Conservation (phyloP, 2,329 filamentous ascomycete species). For the Laburnicola sp. region DNA sequence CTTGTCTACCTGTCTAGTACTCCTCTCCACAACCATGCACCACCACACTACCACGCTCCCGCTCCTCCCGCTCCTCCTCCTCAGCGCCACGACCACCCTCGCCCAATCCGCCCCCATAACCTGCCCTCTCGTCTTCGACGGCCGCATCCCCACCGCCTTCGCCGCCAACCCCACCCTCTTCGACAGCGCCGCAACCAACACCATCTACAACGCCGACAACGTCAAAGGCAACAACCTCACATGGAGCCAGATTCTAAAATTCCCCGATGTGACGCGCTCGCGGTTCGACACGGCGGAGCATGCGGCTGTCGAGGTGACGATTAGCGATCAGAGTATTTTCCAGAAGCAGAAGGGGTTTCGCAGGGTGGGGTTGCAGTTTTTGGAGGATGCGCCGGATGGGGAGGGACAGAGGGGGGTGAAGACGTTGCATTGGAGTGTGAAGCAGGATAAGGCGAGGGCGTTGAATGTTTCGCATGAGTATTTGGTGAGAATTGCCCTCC, state of each 20-base stretch:
- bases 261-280: conserved; percentile 49
- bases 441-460: conserved; percentile 55
- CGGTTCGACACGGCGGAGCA: conserved; percentile 52
- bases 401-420: conserved; percentile 59
- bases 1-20: too few species aligned
- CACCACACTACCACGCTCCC: conserved; percentile 26
- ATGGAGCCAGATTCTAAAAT: conserved; percentile 56
- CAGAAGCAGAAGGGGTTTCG: conserved; percentile 63
- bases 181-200: conserved; percentile 39
- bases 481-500: too few species aligned
- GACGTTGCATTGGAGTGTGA: conserved; percentile 64
- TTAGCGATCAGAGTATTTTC: conserved; percentile 64
- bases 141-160: conserved; percentile 34
- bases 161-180: conserved; percentile 31
- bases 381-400: conserved; percentile 57
- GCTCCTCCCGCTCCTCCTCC: conserved; percentile 34
- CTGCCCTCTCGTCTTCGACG: conserved; percentile 45
- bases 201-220: conserved; percentile 56
- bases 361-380: conserved; percentile 59
- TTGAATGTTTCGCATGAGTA: conserved; percentile 66
- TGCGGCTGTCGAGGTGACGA: conserved; percentile 58
- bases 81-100: too few species aligned
- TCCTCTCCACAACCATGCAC: too few species aligned
- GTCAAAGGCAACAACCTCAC: conserved; percentile 58
- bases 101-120: conserved; percentile 23